Evolutionary conservation across 495 filamentous ascomycete species (phyloP).

Genomic region (Xylaria nigripes): DNA sequence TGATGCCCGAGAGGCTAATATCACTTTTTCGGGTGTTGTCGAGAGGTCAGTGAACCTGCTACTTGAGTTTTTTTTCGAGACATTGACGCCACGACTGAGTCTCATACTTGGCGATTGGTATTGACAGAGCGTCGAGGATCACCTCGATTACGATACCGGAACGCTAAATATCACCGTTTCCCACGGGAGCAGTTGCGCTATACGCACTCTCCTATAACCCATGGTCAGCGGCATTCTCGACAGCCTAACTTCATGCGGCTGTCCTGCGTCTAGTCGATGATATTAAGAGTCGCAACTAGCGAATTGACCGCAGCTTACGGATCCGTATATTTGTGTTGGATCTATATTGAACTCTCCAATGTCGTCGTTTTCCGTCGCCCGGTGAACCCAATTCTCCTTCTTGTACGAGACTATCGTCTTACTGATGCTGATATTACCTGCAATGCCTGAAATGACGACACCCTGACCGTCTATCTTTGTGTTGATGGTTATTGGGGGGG

Average conservation of each 20-base stretch:
- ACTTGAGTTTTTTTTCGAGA: too few species aligned
- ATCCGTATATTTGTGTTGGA: constrained; percentile 9
- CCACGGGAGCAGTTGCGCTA: constrained; percentile 1
- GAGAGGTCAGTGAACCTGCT: too few species aligned
- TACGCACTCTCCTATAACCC: constrained; percentile 9
- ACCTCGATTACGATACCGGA: constrained; percentile 11
- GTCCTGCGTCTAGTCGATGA: constrained; percentile 12
- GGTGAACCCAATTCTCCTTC: constrained; percentile 1
- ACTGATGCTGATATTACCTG: constrained; percentile 1
- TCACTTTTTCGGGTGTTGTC: too few species aligned
- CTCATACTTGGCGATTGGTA: constrained; percentile 7
- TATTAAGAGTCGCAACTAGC: constrained; percentile 11
- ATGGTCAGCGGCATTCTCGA: constrained; percentile 6
- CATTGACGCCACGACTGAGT: too few species aligned
- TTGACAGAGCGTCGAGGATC: constrained; percentile 6
- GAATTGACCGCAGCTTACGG: constrained; percentile 1
- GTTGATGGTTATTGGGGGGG: constrained; percentile 11
- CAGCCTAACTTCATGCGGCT: neutral
- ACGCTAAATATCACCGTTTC: constrained; percentile 4
- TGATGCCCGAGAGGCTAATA: too few species aligned
- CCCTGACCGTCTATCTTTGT: constrained; percentile 1
- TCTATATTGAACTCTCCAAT: constrained; percentile 11
- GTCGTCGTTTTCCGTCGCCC: constrained; percentile 8
- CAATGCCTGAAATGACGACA: constrained; percentile 3
- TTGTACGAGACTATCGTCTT: constrained; percentile 9